phyloP scores from a whole-genome alignment of 75 land plant species.

The Picea sitchensis region DNA sequence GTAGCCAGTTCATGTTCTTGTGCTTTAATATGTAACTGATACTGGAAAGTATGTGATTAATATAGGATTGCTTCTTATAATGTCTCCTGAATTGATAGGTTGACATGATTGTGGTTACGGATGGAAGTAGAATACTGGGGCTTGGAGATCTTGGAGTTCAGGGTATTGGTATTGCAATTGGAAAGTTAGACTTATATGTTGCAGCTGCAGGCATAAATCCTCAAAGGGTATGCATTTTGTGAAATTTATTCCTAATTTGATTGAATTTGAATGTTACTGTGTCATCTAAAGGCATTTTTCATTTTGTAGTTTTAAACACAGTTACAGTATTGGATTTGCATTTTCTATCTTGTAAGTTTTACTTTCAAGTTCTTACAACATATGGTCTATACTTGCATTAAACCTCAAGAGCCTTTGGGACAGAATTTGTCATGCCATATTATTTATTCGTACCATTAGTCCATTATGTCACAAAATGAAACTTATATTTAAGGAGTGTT shows the following conservation, averaged over 20 bases:
- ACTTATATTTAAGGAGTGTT: too few species aligned
- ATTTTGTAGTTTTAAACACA: not conserved
- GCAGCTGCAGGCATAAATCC: slow-evolving; percentile 99
- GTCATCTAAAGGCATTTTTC: not conserved
- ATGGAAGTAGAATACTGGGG: slow-evolving; percentile 98
- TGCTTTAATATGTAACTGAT: slow-evolving; percentile 1
- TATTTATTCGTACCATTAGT: too few species aligned
- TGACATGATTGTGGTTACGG: slow-evolving; percentile 99
- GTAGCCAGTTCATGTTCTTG: not conserved
- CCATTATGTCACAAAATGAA: too few species aligned
- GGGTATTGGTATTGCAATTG: slow-evolving; percentile 97
- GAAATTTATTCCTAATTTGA: not conserved
- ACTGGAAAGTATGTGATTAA: not conserved
- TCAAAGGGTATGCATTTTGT: slow-evolving; percentile 65
- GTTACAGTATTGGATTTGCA: not conserved
- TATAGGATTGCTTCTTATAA: not conserved
- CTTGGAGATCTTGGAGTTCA: slow-evolving; percentile 99
- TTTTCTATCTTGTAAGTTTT: not conserved
- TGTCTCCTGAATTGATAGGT: slow-evolving; percentile 46
- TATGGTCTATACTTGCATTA: too few species aligned
- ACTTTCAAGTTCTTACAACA: not conserved
- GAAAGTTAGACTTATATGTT: slow-evolving; percentile 96
- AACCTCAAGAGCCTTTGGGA: too few species aligned
- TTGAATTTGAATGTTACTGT: not conserved
- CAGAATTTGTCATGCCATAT: too few species aligned